phyloP scores from a whole-genome alignment of 805 yeast species.

The Cyberlindnera meyerae region DNA sequence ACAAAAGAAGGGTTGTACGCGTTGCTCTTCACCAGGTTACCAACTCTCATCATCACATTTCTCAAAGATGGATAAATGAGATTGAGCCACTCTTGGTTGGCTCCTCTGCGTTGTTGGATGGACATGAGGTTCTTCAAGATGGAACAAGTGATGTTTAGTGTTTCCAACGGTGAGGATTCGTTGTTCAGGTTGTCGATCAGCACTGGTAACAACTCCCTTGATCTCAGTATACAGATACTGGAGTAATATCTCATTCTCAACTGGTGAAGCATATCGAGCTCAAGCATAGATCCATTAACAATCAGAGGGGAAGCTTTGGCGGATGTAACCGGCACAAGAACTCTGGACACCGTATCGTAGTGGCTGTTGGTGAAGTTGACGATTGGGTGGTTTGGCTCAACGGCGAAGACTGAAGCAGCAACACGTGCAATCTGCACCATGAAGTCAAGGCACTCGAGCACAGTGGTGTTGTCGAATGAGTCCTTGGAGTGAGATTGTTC shows the following conservation, averaged over 20 bases:
- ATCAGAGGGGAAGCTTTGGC: conserved; percentile 16
- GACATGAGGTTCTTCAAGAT: conserved; percentile 32
- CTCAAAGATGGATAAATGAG: conserved; percentile 30
- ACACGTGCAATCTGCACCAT: conserved; percentile 29
- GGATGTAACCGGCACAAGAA: conserved; percentile 20
- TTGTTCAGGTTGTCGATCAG: conserved; percentile 24
- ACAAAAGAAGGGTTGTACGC: conserved; percentile 14
- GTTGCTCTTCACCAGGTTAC: conserved; percentile 16
- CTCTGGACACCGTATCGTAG: conserved; percentile 19
- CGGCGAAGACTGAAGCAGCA: conserved; percentile 28
- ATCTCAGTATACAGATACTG: conserved; percentile 20
- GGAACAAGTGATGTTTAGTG: conserved; percentile 32
- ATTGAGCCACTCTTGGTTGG: conserved; percentile 24
- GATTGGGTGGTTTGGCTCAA: conserved; percentile 25
- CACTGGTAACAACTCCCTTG: conserved; percentile 18
- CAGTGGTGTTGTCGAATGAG: conserved; percentile 18
- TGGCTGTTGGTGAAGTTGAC: conserved; percentile 26
- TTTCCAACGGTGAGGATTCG: conserved; percentile 28
- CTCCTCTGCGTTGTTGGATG: conserved; percentile 25
- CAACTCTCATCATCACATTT: conserved; percentile 21
- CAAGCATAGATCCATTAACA: conserved; percentile 13
- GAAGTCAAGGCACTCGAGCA: conserved; percentile 27
- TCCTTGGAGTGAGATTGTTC: conserved; percentile 18
- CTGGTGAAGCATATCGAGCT: conserved; percentile 23
- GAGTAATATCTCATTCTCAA: conserved; percentile 29